phyloP scores from a whole-genome alignment of 106 monocot species.

The Apostasia ramifera region DNA sequence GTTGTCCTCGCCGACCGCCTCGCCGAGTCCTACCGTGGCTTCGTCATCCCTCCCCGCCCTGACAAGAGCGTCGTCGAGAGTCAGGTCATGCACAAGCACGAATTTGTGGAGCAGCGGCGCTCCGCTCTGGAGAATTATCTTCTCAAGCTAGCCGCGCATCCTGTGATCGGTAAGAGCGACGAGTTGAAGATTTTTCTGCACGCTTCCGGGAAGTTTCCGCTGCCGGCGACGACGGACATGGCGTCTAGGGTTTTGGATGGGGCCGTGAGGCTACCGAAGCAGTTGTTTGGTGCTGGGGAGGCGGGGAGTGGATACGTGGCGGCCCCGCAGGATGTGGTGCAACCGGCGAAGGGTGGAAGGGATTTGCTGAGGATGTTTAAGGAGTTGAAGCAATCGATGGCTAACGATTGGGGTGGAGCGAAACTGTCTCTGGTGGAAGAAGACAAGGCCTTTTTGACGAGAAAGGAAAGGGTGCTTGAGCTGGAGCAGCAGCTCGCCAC shows the following conservation, averaged over 20 bases:
- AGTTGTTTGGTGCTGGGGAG: conserved; percentile 36
- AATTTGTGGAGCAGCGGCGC: conserved; percentile 88
- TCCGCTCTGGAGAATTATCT: conserved; percentile 78
- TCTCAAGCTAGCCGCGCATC: conserved; percentile 53
- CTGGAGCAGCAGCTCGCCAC: conserved; percentile 78
- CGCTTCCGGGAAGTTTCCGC: conserved; percentile 38
- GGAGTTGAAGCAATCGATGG: conserved; percentile 86
- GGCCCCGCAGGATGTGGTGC: conserved; percentile 47
- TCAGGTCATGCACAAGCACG: conserved; percentile 97
- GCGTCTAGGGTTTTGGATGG: conserved; percentile 67
- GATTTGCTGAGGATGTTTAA: conserved; percentile 83
- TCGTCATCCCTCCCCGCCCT: conserved; percentile 74
- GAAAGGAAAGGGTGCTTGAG: conserved; percentile 71
- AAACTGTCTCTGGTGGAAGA: conserved; percentile 63
- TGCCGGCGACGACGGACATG: conserved; percentile 39
- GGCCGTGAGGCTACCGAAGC: conserved; percentile 55
- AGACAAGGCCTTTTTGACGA: conserved; percentile 81
- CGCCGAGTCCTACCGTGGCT: conserved; percentile 76
- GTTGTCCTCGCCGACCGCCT: conserved; percentile 88
- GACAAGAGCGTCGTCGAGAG: conserved; percentile 93
- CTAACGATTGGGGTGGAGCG: conserved; percentile 64
- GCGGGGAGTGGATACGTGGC: conserved; percentile 7
- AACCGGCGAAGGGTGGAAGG: conserved; percentile 69
- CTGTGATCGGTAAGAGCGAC: conserved; percentile 62
- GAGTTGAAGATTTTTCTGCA: conserved; percentile 63